These are phyloP conservation scores for Malania oleifera DNA, from an alignment of 164 flowering plant species.

Conservation along the genomic window DNA sequence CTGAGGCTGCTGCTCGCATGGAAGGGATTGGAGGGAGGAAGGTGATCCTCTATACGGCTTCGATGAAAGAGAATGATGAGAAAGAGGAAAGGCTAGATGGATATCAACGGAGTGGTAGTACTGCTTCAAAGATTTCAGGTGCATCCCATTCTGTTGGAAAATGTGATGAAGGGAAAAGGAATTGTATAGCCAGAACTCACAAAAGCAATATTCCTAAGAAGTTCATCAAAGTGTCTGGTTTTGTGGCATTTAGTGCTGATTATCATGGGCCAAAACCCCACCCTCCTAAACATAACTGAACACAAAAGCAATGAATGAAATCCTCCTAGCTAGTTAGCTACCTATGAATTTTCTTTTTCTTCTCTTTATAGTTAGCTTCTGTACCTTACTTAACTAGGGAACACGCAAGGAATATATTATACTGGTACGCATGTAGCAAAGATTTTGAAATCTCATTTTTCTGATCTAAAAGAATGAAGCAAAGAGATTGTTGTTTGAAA, in stretches of 20 bases:
- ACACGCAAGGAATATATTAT: no score
- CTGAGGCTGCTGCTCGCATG: constrained; percentile 4
- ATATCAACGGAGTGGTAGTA: no score
- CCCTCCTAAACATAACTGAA: constrained; percentile 60
- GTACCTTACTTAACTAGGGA: no score
- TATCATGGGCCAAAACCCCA: constrained; percentile 48
- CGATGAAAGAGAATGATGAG: constrained; percentile 39
- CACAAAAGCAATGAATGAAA: constrained; percentile 9
- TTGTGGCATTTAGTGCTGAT: constrained; percentile 46
- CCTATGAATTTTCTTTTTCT: no score
- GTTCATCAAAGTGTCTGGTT: constrained; percentile 18
- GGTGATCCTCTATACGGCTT: constrained; percentile 9
- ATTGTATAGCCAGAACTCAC: constrained; percentile 26
- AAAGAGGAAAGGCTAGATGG: constrained; percentile 4
- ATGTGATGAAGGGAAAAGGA: constrained; percentile 12
- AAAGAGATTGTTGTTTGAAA: no score
- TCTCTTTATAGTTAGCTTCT: no score
- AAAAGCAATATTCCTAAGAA: constrained; percentile 15
- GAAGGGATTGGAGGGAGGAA: constrained; percentile 18
- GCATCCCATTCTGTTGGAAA: constrained; percentile 19
- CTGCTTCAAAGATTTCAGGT: constrained; percentile 29
- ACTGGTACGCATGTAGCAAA: no score
- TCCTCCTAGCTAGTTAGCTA: no score
- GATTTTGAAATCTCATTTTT: no score
- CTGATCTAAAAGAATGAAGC: no score